A percentile compares a stretch with the other conserved stretches of the same genome.
phyloP scores from a whole-genome alignment of 2,329 filamentous ascomycete genomes.

The Macroventuria anomochaeta region DNA sequence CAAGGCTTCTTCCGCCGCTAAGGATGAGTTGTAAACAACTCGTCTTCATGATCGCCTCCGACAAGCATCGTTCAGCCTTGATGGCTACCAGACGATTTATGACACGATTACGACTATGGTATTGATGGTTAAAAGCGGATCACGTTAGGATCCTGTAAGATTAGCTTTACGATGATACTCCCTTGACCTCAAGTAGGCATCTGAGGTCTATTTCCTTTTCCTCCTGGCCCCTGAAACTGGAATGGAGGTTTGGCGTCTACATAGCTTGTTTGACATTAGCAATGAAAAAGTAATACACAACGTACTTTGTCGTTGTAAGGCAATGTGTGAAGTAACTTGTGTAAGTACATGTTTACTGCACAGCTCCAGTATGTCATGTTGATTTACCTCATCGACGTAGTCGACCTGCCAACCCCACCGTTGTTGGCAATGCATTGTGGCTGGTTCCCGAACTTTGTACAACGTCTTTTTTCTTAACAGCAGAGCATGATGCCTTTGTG shows the following conservation, averaged over 20 bases:
- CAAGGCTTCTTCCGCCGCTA: constrained; percentile 27
- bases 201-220: constrained; percentile 23
- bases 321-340: too few species aligned
- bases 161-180: constrained; percentile 35
- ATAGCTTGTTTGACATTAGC: constrained; percentile 28
- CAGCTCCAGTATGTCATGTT: too few species aligned
- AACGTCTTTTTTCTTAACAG: neutral
- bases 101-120: constrained; percentile 35
- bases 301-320: too few species aligned
- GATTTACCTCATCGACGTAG: too few species aligned
- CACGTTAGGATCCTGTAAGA: constrained; percentile 30
- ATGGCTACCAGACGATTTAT: constrained; percentile 22
- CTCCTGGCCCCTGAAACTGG: constrained; percentile 17
- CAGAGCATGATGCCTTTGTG: neutral
- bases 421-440: neutral
- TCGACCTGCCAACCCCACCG: too few species aligned
- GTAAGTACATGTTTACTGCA: too few species aligned
- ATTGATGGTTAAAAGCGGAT: constrained; percentile 26
- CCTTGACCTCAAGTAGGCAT: constrained; percentile 27
- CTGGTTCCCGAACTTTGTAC: neutral
- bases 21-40: constrained; percentile 54
- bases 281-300: constrained; percentile 25
- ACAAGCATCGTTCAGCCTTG: constrained; percentile 24
- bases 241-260: constrained; percentile 23
- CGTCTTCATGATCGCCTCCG: neutral